A percentile compares a stretch with the other conserved stretches of the same genome.
These are phyloP conservation scores for Cystofilobasidium ferigula DNA, from an alignment of 768 basidiomycete genomes.

Conservation along the genomic window DNA sequence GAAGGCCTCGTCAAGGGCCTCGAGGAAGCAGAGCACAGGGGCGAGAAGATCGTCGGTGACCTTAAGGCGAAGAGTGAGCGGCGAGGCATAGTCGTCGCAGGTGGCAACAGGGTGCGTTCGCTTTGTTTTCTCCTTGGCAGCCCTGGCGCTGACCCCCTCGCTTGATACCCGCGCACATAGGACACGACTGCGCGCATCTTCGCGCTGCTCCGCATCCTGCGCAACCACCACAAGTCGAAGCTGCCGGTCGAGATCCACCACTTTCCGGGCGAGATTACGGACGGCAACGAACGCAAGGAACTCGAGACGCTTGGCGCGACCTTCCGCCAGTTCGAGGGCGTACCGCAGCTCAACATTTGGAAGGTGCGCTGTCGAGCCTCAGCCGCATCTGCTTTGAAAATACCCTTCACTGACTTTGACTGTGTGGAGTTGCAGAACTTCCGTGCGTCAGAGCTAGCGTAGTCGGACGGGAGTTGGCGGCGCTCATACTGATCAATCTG, in stretches of 20 bases:
- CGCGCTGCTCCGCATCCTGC: constrained; percentile 37
- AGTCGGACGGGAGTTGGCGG: not conserved
- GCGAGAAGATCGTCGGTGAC: constrained; percentile 28
- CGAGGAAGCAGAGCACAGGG: constrained; percentile 29
- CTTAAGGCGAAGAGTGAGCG: constrained; percentile 14
- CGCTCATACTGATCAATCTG: constrained; percentile 9
- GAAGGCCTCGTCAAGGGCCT: constrained; percentile 34
- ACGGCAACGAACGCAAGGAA: constrained; percentile 27
- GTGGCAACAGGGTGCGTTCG: constrained; percentile 29
- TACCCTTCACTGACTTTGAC: too few species aligned
- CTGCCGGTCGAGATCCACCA: constrained; percentile 42
- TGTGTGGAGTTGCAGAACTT: constrained; percentile 39
- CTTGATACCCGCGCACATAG: constrained; percentile 22
- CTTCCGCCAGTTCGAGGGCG: constrained; percentile 28
- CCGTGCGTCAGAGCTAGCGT: constrained; percentile 25
- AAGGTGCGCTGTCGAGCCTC: constrained; percentile 23
- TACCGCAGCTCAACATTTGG: constrained; percentile 16
- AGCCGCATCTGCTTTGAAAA: not conserved
- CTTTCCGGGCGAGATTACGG: constrained; percentile 39
- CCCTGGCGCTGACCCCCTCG: not conserved
- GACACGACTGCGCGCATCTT: constrained; percentile 39
- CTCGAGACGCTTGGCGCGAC: constrained; percentile 38
- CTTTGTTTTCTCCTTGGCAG: not conserved
- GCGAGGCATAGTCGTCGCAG: constrained; percentile 40
- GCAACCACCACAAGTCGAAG: constrained; percentile 32